A percentile compares a stretch with the other conserved stretches of the same genome.
Conservation (phyloP, 257 asterid genomes). For the Coffea eugenioides region DNA sequence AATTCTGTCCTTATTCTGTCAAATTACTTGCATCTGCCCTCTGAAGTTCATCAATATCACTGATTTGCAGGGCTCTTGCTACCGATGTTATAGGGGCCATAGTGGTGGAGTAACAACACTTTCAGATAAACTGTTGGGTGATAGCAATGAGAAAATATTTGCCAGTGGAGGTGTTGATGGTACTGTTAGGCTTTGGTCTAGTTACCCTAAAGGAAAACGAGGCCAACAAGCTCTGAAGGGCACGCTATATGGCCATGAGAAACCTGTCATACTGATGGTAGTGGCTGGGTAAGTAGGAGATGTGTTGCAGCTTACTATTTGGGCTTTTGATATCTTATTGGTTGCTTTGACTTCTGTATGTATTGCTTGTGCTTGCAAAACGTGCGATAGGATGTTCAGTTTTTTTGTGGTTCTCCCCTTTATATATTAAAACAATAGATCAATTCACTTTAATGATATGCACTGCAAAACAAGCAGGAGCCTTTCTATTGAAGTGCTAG, state of each 20-base stretch:
- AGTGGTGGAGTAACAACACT: conserved; percentile 61
- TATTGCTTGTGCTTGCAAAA: neutral
- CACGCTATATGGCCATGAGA: conserved; percentile 81
- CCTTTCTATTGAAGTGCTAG: neutral
- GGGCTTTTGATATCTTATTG: neutral
- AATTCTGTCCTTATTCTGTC: neutral
- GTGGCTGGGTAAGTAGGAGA: conserved; percentile 56
- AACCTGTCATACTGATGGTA: conserved; percentile 60
- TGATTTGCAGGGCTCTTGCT: conserved; percentile 54
- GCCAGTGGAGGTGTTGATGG: conserved; percentile 92
- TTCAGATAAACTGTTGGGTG: conserved; percentile 72
- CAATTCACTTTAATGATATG: neutral
- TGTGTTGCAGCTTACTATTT: conserved; percentile 13
- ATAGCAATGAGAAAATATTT: conserved; percentile 44
- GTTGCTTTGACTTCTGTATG: neutral
- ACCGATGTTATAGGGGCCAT: conserved; percentile 73
- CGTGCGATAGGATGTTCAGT: neutral
- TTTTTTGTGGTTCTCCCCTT: neutral
- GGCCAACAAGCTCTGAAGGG: conserved; percentile 65
- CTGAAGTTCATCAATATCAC: conserved; percentile 2
- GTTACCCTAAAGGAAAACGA: conserved; percentile 61
- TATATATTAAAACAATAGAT: neutral
- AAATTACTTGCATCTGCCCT: neutral
- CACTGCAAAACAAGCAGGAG: neutral
- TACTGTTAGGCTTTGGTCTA: conserved; percentile 83